Percentiles rank a stretch among this genome's conserved stretches.
phyloP scores from a whole-genome alignment of 2,329 filamentous ascomycete genomes.

The Hirsutella rhossiliensis region DNA sequence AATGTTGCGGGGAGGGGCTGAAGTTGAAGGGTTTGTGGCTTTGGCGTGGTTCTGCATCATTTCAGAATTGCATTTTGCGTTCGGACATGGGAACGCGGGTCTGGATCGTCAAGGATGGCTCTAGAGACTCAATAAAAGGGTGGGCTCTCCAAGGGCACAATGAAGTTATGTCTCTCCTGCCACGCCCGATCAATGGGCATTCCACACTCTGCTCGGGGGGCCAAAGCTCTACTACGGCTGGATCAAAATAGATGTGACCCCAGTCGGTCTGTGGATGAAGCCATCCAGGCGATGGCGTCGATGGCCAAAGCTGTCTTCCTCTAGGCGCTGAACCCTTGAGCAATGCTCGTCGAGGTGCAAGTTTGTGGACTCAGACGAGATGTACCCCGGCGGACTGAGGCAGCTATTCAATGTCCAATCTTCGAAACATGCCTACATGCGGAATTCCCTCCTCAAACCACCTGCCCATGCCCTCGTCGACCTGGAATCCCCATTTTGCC shows the following conservation, averaged over 20 bases:
- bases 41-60: conserved; percentile 32
- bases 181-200: not conserved
- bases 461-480: conserved; percentile 59
- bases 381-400: no score
- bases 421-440: conserved; percentile 71
- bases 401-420: conserved; percentile 20
- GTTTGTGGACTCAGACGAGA: no score
- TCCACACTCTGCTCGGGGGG: no score
- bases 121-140: conserved; percentile 32
- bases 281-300: no score
- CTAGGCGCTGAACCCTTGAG: no score
- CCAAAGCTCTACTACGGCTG: no score
- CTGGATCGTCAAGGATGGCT: conserved; percentile 29
- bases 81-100: conserved; percentile 33
- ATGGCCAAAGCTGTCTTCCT: no score
- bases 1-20: conserved; percentile 33
- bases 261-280: no score
- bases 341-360: no score
- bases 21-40: conserved; percentile 25
- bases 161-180: conserved; percentile 8
- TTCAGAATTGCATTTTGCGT: conserved; percentile 35
- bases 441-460: conserved; percentile 80
- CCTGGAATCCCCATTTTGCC: conserved; percentile 58
- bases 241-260: no score
- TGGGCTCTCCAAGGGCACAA: conserved; percentile 26